phyloP scores from a whole-genome alignment of 2,329 filamentous ascomycete species.

The Xylariaceae sp. region DNA sequence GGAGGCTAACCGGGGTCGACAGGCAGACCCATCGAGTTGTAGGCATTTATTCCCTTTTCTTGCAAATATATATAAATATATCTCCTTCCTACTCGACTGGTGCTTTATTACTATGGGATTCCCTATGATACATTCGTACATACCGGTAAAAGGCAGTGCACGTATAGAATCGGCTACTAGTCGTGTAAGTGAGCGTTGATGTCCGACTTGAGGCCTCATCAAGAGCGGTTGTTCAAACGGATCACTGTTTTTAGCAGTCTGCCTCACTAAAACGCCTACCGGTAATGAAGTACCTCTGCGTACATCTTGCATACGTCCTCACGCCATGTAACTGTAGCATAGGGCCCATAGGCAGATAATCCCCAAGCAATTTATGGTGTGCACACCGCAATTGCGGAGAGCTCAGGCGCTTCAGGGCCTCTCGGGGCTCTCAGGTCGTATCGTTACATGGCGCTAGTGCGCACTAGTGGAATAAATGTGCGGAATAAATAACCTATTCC shows the following conservation, averaged over 20 bases:
- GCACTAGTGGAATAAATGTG: background rate
- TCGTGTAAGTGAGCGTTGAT: background rate
- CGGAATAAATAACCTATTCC: background rate
- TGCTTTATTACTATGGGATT: background rate
- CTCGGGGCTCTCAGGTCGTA: background rate
- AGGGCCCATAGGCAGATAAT: background rate
- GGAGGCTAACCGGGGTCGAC: conserved; percentile 9
- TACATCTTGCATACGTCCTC: no score
- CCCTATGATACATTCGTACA: background rate
- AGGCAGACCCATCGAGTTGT: background rate
- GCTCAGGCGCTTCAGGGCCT: background rate
- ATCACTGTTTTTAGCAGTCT: no score
- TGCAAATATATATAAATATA: background rate
- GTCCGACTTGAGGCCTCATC: no score
- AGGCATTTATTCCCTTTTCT: background rate
- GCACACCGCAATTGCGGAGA: conserved; percentile 17
- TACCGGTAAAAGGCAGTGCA: background rate
- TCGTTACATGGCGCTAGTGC: background rate
- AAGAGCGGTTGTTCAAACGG: no score
- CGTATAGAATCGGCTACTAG: background rate
- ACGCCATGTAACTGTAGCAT: background rate
- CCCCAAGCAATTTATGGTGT: background rate
- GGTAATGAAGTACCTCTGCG: no score
- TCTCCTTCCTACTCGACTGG: background rate
- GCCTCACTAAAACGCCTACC: no score